These are phyloP conservation scores for Penicillium robsamsonii DNA, from an alignment of 495 filamentous ascomycete species.

Conservation along the genomic window DNA sequence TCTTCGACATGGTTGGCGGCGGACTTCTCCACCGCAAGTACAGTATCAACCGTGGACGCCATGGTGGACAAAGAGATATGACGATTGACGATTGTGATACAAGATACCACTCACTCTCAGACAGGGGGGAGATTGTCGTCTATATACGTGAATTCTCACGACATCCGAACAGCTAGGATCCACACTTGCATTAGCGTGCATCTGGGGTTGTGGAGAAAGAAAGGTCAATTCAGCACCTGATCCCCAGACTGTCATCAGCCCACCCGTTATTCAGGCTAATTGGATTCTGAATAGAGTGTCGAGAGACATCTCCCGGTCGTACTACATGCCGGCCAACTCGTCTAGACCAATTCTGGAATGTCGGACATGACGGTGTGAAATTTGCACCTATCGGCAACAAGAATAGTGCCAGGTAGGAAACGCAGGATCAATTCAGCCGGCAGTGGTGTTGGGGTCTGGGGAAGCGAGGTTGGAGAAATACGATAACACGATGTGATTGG, in stretches of 20 bases:
- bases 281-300: background rate
- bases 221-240: background rate
- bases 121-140: background rate
- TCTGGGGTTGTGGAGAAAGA: constrained; percentile 18
- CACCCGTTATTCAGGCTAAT: constrained; percentile 21
- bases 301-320: background rate
- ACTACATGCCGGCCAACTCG: background rate
- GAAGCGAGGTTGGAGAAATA: constrained; percentile 8
- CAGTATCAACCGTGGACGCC: constrained; percentile 15
- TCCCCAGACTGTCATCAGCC: background rate
- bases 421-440: constrained; percentile 1
- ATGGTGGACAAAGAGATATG: constrained; percentile 2
- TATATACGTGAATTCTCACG: constrained; percentile 10
- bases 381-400: constrained; percentile 24
- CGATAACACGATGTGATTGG: constrained; percentile 16
- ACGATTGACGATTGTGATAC: background rate
- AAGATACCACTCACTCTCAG: too few relatives aligned
- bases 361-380: constrained; percentile 2
- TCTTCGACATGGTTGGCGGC: constrained; percentile 31
- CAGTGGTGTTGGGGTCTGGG: constrained; percentile 10
- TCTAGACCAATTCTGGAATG: constrained; percentile 13
- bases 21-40: constrained; percentile 25
- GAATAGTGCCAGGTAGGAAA: background rate
- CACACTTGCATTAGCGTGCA: constrained; percentile 8
- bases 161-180: background rate